These are phyloP conservation scores for Fusarium siculi DNA, from an alignment of 2,329 filamentous ascomycete genomes.

Conservation along the genomic window DNA sequence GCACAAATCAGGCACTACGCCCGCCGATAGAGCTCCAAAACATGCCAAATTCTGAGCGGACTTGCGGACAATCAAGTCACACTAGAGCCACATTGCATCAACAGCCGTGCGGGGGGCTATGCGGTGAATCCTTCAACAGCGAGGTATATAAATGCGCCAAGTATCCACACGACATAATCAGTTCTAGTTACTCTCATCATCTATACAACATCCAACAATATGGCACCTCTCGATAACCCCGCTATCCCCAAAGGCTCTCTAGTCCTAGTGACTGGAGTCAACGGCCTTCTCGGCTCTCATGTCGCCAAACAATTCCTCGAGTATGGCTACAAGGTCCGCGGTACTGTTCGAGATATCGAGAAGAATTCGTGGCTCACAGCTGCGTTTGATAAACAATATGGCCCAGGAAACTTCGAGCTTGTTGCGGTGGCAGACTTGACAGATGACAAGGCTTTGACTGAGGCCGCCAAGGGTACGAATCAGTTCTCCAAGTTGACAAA, in stretches of 20 bases:
- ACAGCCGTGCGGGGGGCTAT: background rate
- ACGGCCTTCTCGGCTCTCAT: slow-evolving; percentile 55
- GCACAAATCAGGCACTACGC: background rate
- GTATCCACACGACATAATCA: background rate
- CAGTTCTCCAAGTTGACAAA: rapidly evolving
- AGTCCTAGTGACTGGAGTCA: slow-evolving; percentile 55
- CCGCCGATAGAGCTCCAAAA: background rate
- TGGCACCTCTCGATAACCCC: slow-evolving; percentile 31
- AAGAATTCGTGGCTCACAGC: slow-evolving; percentile 49
- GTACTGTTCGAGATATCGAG: slow-evolving; percentile 51
- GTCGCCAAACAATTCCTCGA: slow-evolving; percentile 52
- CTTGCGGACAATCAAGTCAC: background rate
- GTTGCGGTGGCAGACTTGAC: slow-evolving; percentile 50
- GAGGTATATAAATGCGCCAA: background rate
- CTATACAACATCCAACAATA: background rate
- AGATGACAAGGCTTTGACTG: slow-evolving; percentile 38
- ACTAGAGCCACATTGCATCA: background rate
- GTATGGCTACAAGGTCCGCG: slow-evolving; percentile 56
- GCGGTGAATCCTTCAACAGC: background rate
- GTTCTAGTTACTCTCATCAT: background rate
- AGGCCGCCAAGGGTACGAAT: slow-evolving; percentile 42
- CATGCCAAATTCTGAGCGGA: background rate
- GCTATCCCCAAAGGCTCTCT: slow-evolving; percentile 44
- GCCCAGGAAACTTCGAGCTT: slow-evolving; percentile 49
- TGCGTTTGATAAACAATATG: slow-evolving; percentile 48